phyloP scores from a whole-genome alignment of 2,329 filamentous ascomycete species.

The Alternaria alternata region DNA sequence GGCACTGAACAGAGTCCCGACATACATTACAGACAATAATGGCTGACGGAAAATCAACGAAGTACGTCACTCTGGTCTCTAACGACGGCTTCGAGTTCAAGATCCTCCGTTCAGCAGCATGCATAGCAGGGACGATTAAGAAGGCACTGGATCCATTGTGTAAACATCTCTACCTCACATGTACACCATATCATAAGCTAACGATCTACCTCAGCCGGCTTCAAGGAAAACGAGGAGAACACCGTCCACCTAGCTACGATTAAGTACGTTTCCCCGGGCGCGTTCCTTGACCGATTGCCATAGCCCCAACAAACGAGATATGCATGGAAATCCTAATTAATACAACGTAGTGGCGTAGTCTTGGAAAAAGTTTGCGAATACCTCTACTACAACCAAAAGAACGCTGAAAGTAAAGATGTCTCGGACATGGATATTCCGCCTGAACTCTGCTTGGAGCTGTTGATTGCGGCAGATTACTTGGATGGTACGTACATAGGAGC shows the following conservation, averaged over 20 bases:
- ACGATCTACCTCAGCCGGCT: conserved; percentile 60
- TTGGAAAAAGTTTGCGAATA: conserved; percentile 85
- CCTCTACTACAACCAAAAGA: conserved; percentile 81
- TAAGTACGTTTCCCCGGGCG: conserved; percentile 62
- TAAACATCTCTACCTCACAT: conserved; percentile 45
- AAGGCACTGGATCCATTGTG: conserved; percentile 76
- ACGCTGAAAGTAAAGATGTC: conserved; percentile 74
- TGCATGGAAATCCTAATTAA: conserved; percentile 8
- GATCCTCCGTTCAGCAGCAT: conserved; percentile 73
- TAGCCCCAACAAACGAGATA: neutral
- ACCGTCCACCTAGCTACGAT: conserved; percentile 75
- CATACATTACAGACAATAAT: conserved; percentile 22
- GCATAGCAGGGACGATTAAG: conserved; percentile 75
- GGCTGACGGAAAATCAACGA: conserved; percentile 53
- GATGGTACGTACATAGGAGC: conserved; percentile 45
- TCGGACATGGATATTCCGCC: conserved; percentile 83
- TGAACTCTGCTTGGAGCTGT: conserved; percentile 78
- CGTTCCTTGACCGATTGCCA: neutral
- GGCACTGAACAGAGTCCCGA: neutral
- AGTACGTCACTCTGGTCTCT: conserved; percentile 81
- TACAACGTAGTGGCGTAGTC: conserved; percentile 67
- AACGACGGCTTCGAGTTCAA: conserved; percentile 80
- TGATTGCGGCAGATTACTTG: conserved; percentile 80
- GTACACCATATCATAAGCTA: neutral
- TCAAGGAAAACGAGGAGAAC: conserved; percentile 70